phyloP scores from a whole-genome alignment of 1,284 basidiomycete genomes.

The Cryptococcus sp. region DNA sequence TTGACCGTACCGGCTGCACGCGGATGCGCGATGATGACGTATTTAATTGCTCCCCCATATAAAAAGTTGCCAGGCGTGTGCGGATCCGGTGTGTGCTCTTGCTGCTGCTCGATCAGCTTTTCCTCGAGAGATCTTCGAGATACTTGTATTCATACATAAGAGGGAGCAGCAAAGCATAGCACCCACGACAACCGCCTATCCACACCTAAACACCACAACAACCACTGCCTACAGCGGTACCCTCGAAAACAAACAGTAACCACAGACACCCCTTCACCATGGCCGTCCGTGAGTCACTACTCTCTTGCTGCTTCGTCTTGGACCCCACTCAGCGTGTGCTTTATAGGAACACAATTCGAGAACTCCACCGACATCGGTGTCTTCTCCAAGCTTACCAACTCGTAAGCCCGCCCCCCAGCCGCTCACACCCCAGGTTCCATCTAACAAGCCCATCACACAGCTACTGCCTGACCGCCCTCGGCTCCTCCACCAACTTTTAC shows the following conservation, averaged over 20 bases:
- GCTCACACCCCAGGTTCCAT: neutral
- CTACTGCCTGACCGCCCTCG: conserved; percentile 87
- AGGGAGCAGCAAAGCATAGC: neutral
- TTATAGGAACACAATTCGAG: conserved; percentile 83
- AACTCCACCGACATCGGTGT: conserved; percentile 96
- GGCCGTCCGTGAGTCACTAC: conserved; percentile 53
- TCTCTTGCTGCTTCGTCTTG: neutral
- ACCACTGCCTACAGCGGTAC: neutral
- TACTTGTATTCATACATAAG: too few species aligned
- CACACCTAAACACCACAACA: neutral
- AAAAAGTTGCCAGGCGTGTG: neutral
- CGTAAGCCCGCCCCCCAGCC: conserved; percentile 39
- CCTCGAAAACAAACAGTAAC: neutral
- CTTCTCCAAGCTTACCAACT: conserved; percentile 90
- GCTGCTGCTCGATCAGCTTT: too few species aligned
- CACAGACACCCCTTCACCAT: conserved; percentile 35
- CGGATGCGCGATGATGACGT: neutral
- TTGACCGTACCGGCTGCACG: too few species aligned
- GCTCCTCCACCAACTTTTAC: conserved; percentile 97
- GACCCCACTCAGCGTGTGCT: neutral
- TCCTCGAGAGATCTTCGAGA: too few species aligned
- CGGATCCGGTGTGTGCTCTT: neutral
- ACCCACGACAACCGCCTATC: neutral
- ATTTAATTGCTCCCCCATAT: neutral
- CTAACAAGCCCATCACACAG: conserved; percentile 42